Evolutionary conservation across 2,329 filamentous ascomycete species (phyloP).

Genomic region (Cladosporium halotolerans): DNA sequence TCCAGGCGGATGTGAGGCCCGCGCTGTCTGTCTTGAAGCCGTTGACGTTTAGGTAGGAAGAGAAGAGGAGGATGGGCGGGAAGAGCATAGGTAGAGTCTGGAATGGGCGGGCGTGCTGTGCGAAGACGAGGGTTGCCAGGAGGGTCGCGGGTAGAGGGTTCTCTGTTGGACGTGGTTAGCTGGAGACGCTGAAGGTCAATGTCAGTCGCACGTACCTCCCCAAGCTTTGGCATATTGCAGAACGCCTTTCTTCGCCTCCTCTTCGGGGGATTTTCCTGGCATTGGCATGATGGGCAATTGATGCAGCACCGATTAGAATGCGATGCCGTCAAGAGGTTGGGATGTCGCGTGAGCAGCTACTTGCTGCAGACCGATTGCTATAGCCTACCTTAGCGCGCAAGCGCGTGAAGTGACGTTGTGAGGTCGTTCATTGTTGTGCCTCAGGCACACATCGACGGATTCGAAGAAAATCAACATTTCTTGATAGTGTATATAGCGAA

Average conservation of each 20-base stretch:
- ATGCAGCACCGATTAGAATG: too few species aligned
- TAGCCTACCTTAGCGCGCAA: too few species aligned
- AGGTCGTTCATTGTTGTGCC: not conserved
- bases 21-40: conserved; percentile 58
- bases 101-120: conserved; percentile 61
- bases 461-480: too few species aligned
- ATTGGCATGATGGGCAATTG: conserved; percentile 30
- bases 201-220: conserved; percentile 42
- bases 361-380: too few species aligned
- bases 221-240: conserved; percentile 44
- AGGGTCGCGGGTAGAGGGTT: conserved; percentile 58
- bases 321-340: too few species aligned
- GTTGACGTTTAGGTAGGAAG: conserved; percentile 58
- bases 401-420: not conserved
- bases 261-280: conserved; percentile 32
- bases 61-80: conserved; percentile 59
- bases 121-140: conserved; percentile 59
- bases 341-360: too few species aligned
- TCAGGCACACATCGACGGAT: not conserved
- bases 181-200: not conserved
- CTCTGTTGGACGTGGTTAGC: conserved; percentile 40
- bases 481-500: too few species aligned
- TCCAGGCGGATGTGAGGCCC: conserved; percentile 59
- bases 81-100: conserved; percentile 62
- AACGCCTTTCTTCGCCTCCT: conserved; percentile 35